phyloP scores from a whole-genome alignment of 257 asterid genomes.

The Galeopsis tetrahit region DNA sequence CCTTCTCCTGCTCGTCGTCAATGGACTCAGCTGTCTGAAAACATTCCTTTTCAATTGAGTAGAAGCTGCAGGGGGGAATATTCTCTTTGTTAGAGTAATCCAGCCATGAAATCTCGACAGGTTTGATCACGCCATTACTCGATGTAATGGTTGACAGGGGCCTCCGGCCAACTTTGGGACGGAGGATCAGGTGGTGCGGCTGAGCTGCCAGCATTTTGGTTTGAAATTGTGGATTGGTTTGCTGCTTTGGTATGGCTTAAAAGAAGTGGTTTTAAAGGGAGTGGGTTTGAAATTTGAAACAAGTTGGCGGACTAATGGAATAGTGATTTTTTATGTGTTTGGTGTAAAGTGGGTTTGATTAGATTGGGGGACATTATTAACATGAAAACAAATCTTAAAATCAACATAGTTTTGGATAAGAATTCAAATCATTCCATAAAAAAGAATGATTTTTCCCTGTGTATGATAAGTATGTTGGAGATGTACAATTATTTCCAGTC shows the following conservation, averaged over 20 bases:
- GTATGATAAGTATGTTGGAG: neutral
- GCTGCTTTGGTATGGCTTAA: neutral
- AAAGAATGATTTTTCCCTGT: too few relatives aligned
- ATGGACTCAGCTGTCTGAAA: slow-evolving; percentile 30
- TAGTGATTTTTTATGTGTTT: slow-evolving; percentile 5
- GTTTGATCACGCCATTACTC: slow-evolving; percentile 9
- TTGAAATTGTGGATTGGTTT: neutral
- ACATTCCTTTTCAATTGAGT: slow-evolving; percentile 20
- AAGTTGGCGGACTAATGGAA: slow-evolving; percentile 36
- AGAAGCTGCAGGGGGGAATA: slow-evolving; percentile 33
- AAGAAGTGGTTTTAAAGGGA: slow-evolving; percentile 7
- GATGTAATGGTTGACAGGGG: slow-evolving; percentile 35
- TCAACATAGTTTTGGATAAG: neutral
- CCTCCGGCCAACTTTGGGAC: slow-evolving; percentile 43
- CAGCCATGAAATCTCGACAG: slow-evolving; percentile 28
- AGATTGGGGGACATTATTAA: neutral
- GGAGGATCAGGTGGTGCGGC: slow-evolving; percentile 27
- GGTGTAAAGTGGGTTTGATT: slow-evolving; percentile 26
- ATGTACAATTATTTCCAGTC: neutral
- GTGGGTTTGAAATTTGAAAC: slow-evolving; percentile 49
- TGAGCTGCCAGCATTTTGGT: slow-evolving; percentile 40
- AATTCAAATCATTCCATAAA: neutral
- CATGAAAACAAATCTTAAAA: neutral
- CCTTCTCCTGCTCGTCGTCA: slow-evolving; percentile 73
- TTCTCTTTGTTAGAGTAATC: slow-evolving; percentile 68